Percentiles rank a stretch among this genome's conserved stretches.
Evolutionary conservation across 768 basidiomycete genomes (phyloP).

Genomic region (Crepidotus variabilis): DNA sequence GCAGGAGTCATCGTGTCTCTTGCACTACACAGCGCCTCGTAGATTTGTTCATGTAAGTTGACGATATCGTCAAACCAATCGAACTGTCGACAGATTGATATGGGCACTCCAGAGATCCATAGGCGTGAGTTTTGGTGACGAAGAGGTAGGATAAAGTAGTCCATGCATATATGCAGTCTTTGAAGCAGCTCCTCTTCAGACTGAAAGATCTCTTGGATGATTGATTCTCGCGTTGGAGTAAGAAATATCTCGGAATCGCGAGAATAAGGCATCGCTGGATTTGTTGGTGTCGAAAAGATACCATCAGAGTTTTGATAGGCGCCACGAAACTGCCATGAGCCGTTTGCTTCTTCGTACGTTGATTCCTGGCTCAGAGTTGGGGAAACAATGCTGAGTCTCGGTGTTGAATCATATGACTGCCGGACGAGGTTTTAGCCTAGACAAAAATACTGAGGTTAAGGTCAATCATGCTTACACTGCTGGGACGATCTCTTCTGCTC

Average conservation of each 20-base stretch:
- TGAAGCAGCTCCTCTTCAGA: conserved; percentile 69
- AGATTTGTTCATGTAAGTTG: conserved; percentile 67
- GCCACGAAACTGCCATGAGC: neutral
- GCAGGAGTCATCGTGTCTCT: conserved; percentile 23
- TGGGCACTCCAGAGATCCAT: conserved; percentile 83
- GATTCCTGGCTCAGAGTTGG: conserved; percentile 18
- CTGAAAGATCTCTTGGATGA: conserved; percentile 53
- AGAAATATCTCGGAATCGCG: neutral
- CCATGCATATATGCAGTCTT: conserved; percentile 60
- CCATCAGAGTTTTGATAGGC: neutral
- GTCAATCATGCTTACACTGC: conserved; percentile 8
- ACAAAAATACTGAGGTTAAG: neutral
- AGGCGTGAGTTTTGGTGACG: conserved; percentile 62
- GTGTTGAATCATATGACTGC: conserved; percentile 9
- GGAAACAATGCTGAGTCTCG: conserved; percentile 21
- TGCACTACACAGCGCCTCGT: conserved; percentile 36
- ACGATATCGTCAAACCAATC: conserved; percentile 90
- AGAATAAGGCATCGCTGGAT: neutral
- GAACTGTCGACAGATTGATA: conserved; percentile 65
- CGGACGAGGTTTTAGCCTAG: conserved; percentile 1
- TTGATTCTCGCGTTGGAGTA: conserved; percentile 16
- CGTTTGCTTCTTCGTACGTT: conserved; percentile 5
- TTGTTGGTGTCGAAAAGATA: neutral
- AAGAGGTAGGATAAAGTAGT: conserved; percentile 75
- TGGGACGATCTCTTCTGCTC: neutral